A percentile compares a stretch with the other conserved stretches of the same genome.
Evolutionary conservation across 2,329 filamentous ascomycete genomes (phyloP).

Genomic region (Sporothrix globosa): DNA sequence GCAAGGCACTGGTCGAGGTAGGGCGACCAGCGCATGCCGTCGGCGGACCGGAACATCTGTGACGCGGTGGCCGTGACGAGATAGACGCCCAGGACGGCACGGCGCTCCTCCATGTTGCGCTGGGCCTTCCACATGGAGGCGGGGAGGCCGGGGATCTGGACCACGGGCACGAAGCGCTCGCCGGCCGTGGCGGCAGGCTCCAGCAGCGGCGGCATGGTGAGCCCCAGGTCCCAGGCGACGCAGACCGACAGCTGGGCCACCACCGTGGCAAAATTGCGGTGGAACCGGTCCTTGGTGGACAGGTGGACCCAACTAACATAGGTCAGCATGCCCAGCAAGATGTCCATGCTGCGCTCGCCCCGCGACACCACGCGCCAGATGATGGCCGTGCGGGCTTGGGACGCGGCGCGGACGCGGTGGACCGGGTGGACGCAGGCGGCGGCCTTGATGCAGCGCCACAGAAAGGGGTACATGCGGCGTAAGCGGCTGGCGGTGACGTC

Average conservation of each 20-base stretch:
- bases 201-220: constrained; percentile 41
- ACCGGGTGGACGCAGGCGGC: constrained; percentile 49
- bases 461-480: constrained; percentile 52
- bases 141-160: constrained; percentile 18
- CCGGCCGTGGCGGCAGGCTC: background rate
- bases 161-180: constrained; percentile 20
- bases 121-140: constrained; percentile 37
- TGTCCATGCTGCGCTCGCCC: constrained; percentile 54
- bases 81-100: constrained; percentile 53
- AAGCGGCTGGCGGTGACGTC: constrained; percentile 48
- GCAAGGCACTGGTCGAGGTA: constrained; percentile 62
- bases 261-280: constrained; percentile 47
- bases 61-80: constrained; percentile 44
- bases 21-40: constrained; percentile 59
- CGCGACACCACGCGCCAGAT: constrained; percentile 52
- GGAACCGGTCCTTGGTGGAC: background rate
- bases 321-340: constrained; percentile 55
- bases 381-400: constrained; percentile 50
- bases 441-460: constrained; percentile 55
- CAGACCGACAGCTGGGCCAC: constrained; percentile 49
- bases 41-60: constrained; percentile 49
- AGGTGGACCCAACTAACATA: constrained; percentile 48
- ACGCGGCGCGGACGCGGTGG: constrained; percentile 46
- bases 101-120: constrained; percentile 53
- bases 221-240: constrained; percentile 52